Conservation (phyloP, 2,329 filamentous ascomycete species). For the Teratosphaeria viscida region DNA sequence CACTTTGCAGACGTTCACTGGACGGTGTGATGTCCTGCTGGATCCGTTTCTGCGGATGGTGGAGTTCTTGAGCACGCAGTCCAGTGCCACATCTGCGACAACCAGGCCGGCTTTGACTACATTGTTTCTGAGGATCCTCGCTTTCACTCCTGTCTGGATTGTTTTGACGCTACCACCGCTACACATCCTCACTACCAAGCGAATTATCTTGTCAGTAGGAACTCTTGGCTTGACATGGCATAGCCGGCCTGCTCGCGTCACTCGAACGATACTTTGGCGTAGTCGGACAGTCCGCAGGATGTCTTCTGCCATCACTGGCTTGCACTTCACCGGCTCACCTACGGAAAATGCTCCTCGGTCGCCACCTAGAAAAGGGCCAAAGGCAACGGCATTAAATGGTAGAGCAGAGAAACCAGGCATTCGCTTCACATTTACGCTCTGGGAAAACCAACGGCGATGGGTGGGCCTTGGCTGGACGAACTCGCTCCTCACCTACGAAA, state of each 20-base stretch:
- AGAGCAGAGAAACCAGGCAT: constrained; percentile 53
- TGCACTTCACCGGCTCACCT: constrained; percentile 52
- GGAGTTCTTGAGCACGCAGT: constrained; percentile 75
- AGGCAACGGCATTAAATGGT: constrained; percentile 33
- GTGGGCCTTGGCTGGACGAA: constrained; percentile 90
- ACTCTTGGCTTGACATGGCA: constrained; percentile 88
- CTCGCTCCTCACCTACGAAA: constrained; percentile 81
- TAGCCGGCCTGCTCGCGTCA: constrained; percentile 72
- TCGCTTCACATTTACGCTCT: constrained; percentile 91
- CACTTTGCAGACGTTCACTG: constrained; percentile 80
- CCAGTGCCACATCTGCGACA: constrained; percentile 81
- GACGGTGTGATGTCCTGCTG: constrained; percentile 80
- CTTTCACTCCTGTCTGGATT: constrained; percentile 84
- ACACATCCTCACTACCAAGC: constrained; percentile 73
- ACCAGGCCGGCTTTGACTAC: constrained; percentile 82
- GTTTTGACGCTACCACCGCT: constrained; percentile 70
- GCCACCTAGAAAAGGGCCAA: constrained; percentile 16
- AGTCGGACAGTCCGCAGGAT: constrained; percentile 63
- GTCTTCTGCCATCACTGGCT: constrained; percentile 65
- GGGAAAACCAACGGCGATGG: constrained; percentile 94
- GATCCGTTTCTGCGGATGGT: constrained; percentile 83
- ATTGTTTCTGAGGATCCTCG: constrained; percentile 77
- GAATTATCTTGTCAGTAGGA: constrained; percentile 74
- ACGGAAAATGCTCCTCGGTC: constrained; percentile 17
- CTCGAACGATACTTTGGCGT: constrained; percentile 81